A percentile compares a stretch with the other conserved stretches of the same genome.
Conservation (phyloP, 257 asterid genomes). For the Solanum chiquidenum region DNA sequence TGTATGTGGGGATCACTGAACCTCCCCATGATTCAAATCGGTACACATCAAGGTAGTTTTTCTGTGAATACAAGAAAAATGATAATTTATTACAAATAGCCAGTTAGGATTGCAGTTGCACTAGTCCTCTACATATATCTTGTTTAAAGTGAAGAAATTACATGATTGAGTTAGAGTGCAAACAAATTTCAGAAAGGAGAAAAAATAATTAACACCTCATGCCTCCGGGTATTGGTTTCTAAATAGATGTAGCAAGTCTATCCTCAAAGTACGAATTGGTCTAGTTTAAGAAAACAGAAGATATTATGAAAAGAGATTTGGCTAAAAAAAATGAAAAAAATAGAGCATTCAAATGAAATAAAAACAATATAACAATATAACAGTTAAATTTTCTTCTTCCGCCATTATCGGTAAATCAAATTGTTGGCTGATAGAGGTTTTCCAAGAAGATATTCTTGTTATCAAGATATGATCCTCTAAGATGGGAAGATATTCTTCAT, state of each 20-base stretch:
- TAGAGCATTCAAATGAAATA: neutral
- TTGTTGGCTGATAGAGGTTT: no score
- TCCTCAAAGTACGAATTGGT: neutral
- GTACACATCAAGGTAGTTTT: slow-evolving; percentile 91
- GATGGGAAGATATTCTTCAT: no score
- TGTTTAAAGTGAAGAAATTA: neutral
- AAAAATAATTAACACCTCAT: neutral
- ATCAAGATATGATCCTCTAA: no score
- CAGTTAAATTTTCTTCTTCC: neutral
- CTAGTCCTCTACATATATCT: neutral
- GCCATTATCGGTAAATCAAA: neutral
- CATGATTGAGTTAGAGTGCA: neutral
- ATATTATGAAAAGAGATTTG: neutral
- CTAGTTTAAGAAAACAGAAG: neutral
- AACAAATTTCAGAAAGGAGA: neutral
- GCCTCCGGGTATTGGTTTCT: neutral
- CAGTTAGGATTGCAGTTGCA: neutral
- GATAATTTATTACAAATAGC: neutral
- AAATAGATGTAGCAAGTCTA: neutral
- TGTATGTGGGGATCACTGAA: slow-evolving; percentile 75
- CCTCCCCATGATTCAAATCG: slow-evolving; percentile 93
- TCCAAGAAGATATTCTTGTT: no score
- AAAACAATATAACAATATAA: neutral
- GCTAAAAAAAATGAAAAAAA: neutral
- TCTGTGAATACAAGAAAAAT: slow-evolving; percentile 31